phyloP scores from a whole-genome alignment of 306 rosid species.

The Cyamopsis tetragonoloba region DNA sequence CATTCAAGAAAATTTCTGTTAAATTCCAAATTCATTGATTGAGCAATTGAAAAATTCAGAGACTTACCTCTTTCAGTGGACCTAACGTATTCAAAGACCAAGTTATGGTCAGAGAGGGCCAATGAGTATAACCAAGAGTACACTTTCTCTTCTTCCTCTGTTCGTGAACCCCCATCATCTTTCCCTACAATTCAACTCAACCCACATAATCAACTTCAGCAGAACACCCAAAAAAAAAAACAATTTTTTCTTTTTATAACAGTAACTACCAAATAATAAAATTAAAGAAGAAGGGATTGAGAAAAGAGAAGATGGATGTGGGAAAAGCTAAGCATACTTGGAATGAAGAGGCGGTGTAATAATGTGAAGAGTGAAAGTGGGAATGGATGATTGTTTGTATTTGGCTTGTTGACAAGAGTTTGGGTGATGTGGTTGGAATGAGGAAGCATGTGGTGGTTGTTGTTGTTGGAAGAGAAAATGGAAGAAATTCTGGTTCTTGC shows the following conservation, averaged over 20 bases:
- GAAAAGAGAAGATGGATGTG: background rate
- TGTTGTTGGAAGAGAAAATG: conserved; percentile 27
- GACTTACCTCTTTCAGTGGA: conserved; percentile 80
- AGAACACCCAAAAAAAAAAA: background rate
- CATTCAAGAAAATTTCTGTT: background rate
- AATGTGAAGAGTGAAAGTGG: conserved; percentile 6
- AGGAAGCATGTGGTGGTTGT: conserved; percentile 33
- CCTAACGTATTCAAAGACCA: conserved; percentile 73
- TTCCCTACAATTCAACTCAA: conserved; percentile 46
- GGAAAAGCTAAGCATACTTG: conserved; percentile 29
- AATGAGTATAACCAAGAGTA: conserved; percentile 69
- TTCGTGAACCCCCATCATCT: conserved; percentile 59
- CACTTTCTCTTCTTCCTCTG: conserved; percentile 70
- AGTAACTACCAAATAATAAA: background rate
- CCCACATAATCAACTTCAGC: background rate
- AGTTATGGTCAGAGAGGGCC: conserved; percentile 58
- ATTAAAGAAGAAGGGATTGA: background rate
- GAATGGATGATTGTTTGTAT: conserved; percentile 18
- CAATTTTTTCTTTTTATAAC: background rate
- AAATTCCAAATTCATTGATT: no score
- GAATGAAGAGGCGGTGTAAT: conserved; percentile 31
- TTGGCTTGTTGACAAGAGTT: conserved; percentile 39
- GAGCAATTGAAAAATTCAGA: background rate
- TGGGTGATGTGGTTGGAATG: conserved; percentile 31
- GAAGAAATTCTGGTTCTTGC: conserved; percentile 37